Evolutionary conservation across 306 rosid genomes (phyloP).

Genomic region (Ochetophila trinervis): DNA sequence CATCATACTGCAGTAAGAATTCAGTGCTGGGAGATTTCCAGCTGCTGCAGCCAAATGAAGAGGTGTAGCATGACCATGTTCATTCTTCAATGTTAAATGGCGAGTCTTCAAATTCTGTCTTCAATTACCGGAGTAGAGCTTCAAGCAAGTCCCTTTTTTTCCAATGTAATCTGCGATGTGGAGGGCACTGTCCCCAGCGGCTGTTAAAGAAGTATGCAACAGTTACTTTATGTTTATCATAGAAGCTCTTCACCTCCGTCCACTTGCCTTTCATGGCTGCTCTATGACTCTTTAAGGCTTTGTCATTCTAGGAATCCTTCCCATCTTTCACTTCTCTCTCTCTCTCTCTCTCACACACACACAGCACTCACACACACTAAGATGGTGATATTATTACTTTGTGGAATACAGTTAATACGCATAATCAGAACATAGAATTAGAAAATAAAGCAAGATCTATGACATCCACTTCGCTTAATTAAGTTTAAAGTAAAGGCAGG

Average conservation of each 20-base stretch:
- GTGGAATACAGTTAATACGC: too few species aligned
- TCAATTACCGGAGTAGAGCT: background rate
- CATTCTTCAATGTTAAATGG: background rate
- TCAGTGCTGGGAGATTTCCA: too few species aligned
- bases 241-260: background rate
- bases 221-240: background rate
- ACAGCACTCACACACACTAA: background rate
- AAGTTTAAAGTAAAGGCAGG: background rate
- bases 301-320: background rate
- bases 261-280: background rate
- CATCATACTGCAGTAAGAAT: too few species aligned
- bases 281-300: background rate
- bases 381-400: too few species aligned
- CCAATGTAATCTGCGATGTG: slow-evolving; percentile 14
- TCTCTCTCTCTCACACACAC: slow-evolving; percentile 3
- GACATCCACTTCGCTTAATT: slow-evolving; percentile 21
- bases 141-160: background rate
- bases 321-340: background rate
- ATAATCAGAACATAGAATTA: background rate
- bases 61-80: slow-evolving; percentile 16
- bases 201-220: background rate
- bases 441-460: background rate
- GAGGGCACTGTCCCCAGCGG: slow-evolving; percentile 5
- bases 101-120: background rate
- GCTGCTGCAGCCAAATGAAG: background rate